These are phyloP conservation scores for Phytopythium chamaehyphon DNA, from an alignment of 352 stramenopile species.

Conservation along the genomic window DNA sequence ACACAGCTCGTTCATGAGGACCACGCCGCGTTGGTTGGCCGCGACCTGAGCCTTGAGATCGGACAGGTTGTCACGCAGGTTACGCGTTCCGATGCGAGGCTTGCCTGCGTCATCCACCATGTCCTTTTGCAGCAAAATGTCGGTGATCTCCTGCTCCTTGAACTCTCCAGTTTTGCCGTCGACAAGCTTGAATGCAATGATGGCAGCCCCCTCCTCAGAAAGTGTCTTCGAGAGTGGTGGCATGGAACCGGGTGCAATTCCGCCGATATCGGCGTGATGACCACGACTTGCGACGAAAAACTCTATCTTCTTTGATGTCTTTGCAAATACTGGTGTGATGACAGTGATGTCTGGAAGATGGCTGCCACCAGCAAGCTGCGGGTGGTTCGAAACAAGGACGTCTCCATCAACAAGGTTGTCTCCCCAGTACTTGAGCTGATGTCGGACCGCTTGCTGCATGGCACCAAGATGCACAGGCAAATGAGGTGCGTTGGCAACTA, in stretches of 20 bases:
- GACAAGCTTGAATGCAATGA: constrained; percentile 99
- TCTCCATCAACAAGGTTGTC: constrained; percentile 94
- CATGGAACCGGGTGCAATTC: constrained; percentile 95
- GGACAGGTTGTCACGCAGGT: constrained; percentile 97
- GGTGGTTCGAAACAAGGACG: constrained; percentile 99
- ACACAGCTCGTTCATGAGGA: constrained; percentile 94
- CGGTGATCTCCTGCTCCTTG: constrained; percentile 94
- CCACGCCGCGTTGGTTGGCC: constrained; percentile 96
- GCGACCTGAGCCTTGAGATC: constrained; percentile 98
- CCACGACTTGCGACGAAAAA: constrained; percentile 98
- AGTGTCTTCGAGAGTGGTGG: constrained; percentile 94
- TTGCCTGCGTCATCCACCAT: constrained; percentile 78
- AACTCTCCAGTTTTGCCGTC: constrained; percentile 92
- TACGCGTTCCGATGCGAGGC: constrained; percentile 91
- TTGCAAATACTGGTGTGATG: constrained; percentile 98
- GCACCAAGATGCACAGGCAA: constrained; percentile 98
- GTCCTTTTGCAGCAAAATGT: constrained; percentile 93
- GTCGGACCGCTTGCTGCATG: constrained; percentile 97
- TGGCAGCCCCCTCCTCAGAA: constrained; percentile 98
- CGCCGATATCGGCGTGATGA: constrained; percentile 98
- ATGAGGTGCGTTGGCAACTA: constrained; percentile 99
- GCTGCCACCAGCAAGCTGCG: constrained; percentile 95
- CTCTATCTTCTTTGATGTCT: constrained; percentile 86
- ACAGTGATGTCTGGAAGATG: constrained; percentile 99
- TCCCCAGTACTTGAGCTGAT: constrained; percentile 90